Evolutionary conservation across 78 protist genomes (phyloP), one percentile per base, ranked within the genome.

Genomic region (Dictyostelium purpureum): DNA sequence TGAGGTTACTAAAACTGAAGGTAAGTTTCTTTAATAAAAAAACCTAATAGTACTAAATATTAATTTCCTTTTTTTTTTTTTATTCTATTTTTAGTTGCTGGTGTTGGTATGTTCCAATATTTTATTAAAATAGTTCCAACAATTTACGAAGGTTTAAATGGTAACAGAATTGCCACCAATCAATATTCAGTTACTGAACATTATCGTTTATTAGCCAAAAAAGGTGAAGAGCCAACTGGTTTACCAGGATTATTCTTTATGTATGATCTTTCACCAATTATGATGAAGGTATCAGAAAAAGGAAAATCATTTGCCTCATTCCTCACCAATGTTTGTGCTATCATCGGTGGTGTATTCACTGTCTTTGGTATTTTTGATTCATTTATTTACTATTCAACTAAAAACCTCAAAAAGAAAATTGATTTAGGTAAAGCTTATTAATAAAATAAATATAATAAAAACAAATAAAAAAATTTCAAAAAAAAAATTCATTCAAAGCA

Each of bases 271-370:
- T 97, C 98, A 16, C 98, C 99, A 49, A 95, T 98, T 56, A 73
- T 61, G 83, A 98, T 97, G 76, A 57, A 69, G n/a, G 81, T 95
- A 51, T 11, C 28, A 9, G 98, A 98, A 69, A 5, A 12, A 9
- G 52, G 90, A 26, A 89, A 73, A 71, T 79, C 97, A 43, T 96
- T 98, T 66, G 65, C 93, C 4, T 97, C 96, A 21, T 97, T 98
- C 93, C 59, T 98, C 49, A 97, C 98, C 2, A 51, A 88, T 19
- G 95, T 98, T 12, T 98, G 99, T 69, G 99, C 99, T 21, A 96
- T 97, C 49, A 88, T 98, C 38, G 99, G 99, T 21, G 99, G 99
- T 43, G 98, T 98, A 19, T 98, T 97, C 83, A 97, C 99, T 2
- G 97, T 96, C 16, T 97, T 96, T 2, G 98, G 97, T 37, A 85